These are phyloP conservation scores for Leccinum solheimii DNA, from an alignment of 1,284 basidiomycete genomes.

Conservation along the genomic window DNA sequence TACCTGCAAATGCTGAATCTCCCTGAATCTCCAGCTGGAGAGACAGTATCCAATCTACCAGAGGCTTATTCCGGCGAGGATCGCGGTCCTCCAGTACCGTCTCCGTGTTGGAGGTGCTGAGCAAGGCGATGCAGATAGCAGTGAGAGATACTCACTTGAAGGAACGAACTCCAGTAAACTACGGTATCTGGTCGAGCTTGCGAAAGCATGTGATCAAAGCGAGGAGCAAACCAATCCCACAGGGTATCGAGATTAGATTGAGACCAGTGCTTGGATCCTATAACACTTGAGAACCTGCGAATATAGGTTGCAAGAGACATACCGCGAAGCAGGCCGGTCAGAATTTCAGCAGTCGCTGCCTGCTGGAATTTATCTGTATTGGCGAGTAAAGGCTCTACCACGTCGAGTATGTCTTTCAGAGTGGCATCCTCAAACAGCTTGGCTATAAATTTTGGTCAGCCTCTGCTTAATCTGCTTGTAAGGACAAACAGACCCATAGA, in stretches of 20 bases:
- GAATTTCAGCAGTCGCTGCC: constrained; percentile 65
- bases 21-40: constrained; percentile 79
- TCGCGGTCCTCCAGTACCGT: constrained; percentile 64
- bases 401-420: constrained; percentile 53
- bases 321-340: constrained; percentile 76
- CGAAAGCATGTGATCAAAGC: constrained; percentile 69
- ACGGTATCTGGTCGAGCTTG: constrained; percentile 86
- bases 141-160: constrained; percentile 45
- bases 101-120: constrained; percentile 21
- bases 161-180: constrained; percentile 68
- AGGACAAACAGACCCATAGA: constrained; percentile 52
- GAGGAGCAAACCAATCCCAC: constrained; percentile 81
- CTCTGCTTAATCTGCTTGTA: not conserved
- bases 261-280: constrained; percentile 92
- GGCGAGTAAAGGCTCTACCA: constrained; percentile 60
- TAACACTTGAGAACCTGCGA: constrained; percentile 18
- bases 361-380: constrained; percentile 89
- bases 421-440: constrained; percentile 64
- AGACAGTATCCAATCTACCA: constrained; percentile 82
- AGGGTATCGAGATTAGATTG: constrained; percentile 56
- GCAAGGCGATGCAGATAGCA: not conserved
- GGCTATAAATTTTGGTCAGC: constrained; percentile 39
- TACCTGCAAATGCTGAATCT: constrained; percentile 76
- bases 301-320: constrained; percentile 12
- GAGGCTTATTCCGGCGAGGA: constrained; percentile 76